Percentiles rank a stretch among this genome's conserved stretches.
These are phyloP conservation scores for Trametes versicolor DNA, from an alignment of 1,284 basidiomycete species.

Conservation along the genomic window DNA sequence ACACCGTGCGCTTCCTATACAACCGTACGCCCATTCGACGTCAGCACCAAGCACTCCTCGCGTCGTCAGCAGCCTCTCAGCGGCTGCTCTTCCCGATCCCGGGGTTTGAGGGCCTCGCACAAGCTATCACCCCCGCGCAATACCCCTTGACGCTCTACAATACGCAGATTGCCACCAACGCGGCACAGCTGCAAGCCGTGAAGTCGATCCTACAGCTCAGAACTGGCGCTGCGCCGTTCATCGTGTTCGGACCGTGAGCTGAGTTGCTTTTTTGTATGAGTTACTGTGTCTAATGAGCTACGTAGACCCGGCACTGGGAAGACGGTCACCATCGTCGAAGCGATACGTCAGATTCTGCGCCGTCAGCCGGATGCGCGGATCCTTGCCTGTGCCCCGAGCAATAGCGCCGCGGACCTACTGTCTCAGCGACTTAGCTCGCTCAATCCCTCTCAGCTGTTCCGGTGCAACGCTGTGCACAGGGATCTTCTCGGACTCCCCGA, in stretches of 20 bases:
- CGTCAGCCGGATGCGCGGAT: slow-evolving; percentile 55
- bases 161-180: slow-evolving; percentile 55
- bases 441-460: slow-evolving; percentile 55
- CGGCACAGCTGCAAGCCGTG: slow-evolving; percentile 63
- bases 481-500: slow-evolving; percentile 54
- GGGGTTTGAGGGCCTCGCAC: slow-evolving; percentile 39
- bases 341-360: slow-evolving; percentile 64
- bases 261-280: neutral
- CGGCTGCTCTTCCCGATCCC: slow-evolving; percentile 53
- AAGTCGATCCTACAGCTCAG: slow-evolving; percentile 56
- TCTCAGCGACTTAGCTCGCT: slow-evolving; percentile 59
- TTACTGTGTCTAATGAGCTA: neutral
- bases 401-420: slow-evolving; percentile 71
- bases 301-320: slow-evolving; percentile 73
- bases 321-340: slow-evolving; percentile 73
- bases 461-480: slow-evolving; percentile 73
- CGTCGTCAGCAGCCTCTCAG: slow-evolving; percentile 48
- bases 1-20: slow-evolving; percentile 63
- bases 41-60: slow-evolving; percentile 67
- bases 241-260: slow-evolving; percentile 74
- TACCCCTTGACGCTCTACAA: slow-evolving; percentile 49
- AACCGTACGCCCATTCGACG: slow-evolving; percentile 62
- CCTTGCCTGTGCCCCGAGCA: slow-evolving; percentile 72
- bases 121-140: slow-evolving; percentile 21
- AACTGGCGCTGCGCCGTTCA: slow-evolving; percentile 62